Evolutionary conservation across 2,329 filamentous ascomycete genomes (phyloP).

Genomic region (Alternaria longipes): DNA sequence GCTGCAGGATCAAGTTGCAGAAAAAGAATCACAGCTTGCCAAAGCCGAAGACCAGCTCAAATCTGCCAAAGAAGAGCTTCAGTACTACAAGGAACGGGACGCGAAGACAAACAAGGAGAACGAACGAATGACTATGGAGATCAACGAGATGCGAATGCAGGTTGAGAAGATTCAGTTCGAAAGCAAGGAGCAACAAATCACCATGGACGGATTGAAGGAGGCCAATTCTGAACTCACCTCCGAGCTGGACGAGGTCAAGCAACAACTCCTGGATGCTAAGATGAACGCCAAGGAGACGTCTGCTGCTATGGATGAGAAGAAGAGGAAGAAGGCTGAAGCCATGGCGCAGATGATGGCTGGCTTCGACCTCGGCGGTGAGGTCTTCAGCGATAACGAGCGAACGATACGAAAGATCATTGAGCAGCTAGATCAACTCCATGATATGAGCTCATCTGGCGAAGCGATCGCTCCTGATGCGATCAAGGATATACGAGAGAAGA

Average conservation of each 20-base stretch:
- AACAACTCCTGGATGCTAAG: constrained; percentile 92
- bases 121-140: constrained; percentile 82
- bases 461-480: constrained; percentile 83
- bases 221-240: constrained; percentile 91
- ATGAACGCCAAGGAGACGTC: constrained; percentile 96
- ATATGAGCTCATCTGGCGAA: constrained; percentile 79
- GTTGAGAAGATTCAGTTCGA: constrained; percentile 95
- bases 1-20: constrained; percentile 93
- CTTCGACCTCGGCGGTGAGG: constrained; percentile 90
- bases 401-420: constrained; percentile 85
- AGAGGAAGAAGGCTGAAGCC: constrained; percentile 97
- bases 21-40: constrained; percentile 85
- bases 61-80: constrained; percentile 86
- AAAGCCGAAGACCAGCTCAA: constrained; percentile 81
- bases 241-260: constrained; percentile 94
- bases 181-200: constrained; percentile 95
- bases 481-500: constrained; percentile 75
- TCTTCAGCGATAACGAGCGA: constrained; percentile 92
- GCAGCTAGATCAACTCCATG: constrained; percentile 79
- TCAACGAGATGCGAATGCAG: constrained; percentile 96
- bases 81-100: constrained; percentile 85
- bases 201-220: constrained; percentile 96
- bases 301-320: constrained; percentile 92
- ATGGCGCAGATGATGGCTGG: constrained; percentile 99
- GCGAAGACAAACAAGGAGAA: constrained; percentile 87